These are phyloP conservation scores for Vitis riparia DNA, from an alignment of 164 flowering plant genomes.

Conservation along the genomic window DNA sequence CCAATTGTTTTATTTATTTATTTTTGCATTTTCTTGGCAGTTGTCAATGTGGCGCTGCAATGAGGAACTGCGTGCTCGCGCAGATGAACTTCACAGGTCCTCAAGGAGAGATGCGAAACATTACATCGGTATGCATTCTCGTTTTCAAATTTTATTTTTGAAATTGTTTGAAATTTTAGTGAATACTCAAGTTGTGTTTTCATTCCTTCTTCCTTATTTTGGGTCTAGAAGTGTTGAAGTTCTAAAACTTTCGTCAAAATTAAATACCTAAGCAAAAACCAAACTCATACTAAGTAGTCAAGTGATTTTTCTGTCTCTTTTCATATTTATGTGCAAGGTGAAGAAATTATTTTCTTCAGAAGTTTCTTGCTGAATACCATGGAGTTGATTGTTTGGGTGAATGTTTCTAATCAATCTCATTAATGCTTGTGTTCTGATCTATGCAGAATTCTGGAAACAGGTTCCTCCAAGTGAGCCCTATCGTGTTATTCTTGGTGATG, in stretches of 20 bases:
- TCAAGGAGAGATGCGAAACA: constrained; percentile 75
- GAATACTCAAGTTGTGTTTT: too few relatives aligned
- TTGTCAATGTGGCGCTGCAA: constrained; percentile 66
- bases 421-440: too few relatives aligned
- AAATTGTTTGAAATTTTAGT: too few relatives aligned
- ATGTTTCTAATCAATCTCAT: background rate
- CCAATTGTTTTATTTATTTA: too few relatives aligned
- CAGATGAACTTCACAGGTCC: constrained; percentile 43
- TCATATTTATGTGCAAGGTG: too few relatives aligned
- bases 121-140: constrained; percentile 55
- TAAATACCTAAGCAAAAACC: background rate
- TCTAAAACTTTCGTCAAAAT: background rate
- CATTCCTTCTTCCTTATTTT: too few relatives aligned
- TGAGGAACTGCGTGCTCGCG: constrained; percentile 49
- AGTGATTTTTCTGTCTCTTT: too few relatives aligned
- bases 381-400: too few relatives aligned
- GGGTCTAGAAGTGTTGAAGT: too few relatives aligned
- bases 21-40: constrained; percentile 11
- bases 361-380: background rate
- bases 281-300: background rate
- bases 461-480: constrained; percentile 92
- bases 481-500: constrained; percentile 91
- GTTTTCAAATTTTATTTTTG: constrained; percentile 13
- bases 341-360: background rate
- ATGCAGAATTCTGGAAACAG: constrained; percentile 92